phyloP scores from a whole-genome alignment of 352 stramenopile genomes.

The Lagenidium giganteum region DNA sequence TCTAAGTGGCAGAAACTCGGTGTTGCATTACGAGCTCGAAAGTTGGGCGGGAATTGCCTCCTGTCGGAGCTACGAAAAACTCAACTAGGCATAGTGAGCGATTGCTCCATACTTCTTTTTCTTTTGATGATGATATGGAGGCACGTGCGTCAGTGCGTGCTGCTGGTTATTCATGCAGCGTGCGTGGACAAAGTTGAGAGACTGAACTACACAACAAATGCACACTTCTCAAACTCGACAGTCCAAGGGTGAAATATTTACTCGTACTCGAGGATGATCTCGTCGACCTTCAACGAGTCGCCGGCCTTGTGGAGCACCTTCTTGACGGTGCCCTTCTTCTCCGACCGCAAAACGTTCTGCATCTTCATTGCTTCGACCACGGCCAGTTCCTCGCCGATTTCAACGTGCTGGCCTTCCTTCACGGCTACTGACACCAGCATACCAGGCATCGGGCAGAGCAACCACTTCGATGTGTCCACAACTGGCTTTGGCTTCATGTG shows the following conservation, averaged over 20 bases:
- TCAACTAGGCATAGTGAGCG: no score
- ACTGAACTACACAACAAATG: no score
- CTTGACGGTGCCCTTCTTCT: conserved; percentile 86
- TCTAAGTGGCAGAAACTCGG: no score
- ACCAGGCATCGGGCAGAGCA: conserved; percentile 95
- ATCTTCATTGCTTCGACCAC: conserved; percentile 99
- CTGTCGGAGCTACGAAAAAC: no score
- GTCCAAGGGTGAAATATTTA: conserved; percentile 35
- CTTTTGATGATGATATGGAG: no score
- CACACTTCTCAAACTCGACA: no score
- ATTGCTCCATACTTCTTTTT: no score
- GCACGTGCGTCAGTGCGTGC: no score
- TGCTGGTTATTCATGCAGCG: no score
- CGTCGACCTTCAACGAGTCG: conserved; percentile 87
- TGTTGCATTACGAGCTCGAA: no score
- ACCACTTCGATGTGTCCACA: conserved; percentile 87
- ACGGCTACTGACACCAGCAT: conserved; percentile 86
- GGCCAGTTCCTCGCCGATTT: conserved; percentile 91
- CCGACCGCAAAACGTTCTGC: conserved; percentile 94
- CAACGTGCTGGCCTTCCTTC: conserved; percentile 87
- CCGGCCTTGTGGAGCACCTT: conserved; percentile 79
- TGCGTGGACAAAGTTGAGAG: no score
- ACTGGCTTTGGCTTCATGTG: conserved; percentile 91
- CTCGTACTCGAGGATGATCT: conserved; percentile 91
- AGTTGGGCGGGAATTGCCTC: no score